phyloP scores from a whole-genome alignment of 2,329 filamentous ascomycete genomes.

The Clathrospora elynae region DNA sequence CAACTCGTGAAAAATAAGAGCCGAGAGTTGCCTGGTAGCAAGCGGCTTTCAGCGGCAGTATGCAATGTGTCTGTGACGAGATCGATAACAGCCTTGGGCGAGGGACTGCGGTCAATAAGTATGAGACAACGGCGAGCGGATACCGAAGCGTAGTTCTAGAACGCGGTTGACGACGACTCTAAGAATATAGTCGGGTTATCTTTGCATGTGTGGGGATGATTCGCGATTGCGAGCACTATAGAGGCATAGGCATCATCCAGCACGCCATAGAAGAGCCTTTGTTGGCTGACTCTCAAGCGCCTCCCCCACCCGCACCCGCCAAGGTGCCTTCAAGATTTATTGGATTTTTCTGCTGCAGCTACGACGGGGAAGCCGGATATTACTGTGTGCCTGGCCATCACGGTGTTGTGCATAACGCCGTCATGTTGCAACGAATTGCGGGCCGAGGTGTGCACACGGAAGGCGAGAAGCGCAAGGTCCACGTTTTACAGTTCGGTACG shows the following conservation, averaged over 20 bases:
- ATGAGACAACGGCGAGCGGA: conserved; percentile 16
- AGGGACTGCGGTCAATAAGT: conserved; percentile 31
- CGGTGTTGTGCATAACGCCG: conserved; percentile 28
- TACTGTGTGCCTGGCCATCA: conserved; percentile 24
- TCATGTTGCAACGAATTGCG: conserved; percentile 30
- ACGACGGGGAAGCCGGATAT: conserved; percentile 12
- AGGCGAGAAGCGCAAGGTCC: conserved; percentile 31
- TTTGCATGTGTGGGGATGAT: conserved; percentile 34
- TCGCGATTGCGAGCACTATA: conserved; percentile 37
- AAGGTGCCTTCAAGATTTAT: conserved; percentile 25
- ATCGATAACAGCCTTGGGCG: conserved; percentile 17
- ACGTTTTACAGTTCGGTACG: conserved; percentile 26
- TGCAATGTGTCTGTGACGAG: conserved; percentile 21
- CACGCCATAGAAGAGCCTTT: conserved; percentile 40
- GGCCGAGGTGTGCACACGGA: conserved; percentile 14
- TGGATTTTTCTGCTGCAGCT: conserved; percentile 25
- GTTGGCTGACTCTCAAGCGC: conserved; percentile 31
- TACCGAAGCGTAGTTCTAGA: conserved; percentile 32
- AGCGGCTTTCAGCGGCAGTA: conserved; percentile 39
- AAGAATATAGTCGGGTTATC: conserved; percentile 31
- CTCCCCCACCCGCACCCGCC: conserved; percentile 28
- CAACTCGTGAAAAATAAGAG: conserved; percentile 23
- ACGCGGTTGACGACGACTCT: conserved; percentile 33
- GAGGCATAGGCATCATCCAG: conserved; percentile 37
- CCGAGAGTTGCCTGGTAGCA: conserved; percentile 40